Percentiles rank a stretch among this genome's conserved stretches.
Evolutionary conservation across 2,329 filamentous ascomycete genomes (phyloP).

Genomic region (Blumeriella jaapii): DNA sequence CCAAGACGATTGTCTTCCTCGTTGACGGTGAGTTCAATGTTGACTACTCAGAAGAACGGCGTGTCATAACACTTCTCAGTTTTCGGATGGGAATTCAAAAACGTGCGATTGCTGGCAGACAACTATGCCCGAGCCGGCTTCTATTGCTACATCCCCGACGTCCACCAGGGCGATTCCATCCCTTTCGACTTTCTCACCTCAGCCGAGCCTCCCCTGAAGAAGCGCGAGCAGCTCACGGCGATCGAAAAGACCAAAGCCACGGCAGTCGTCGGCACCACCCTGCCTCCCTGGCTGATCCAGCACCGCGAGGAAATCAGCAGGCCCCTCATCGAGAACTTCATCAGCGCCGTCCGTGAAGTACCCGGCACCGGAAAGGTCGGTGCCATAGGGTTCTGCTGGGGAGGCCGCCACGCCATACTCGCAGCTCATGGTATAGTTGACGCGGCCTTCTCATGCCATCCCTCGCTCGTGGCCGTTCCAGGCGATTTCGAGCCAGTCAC

Average conservation of each 20-base stretch:
- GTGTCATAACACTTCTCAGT: conserved; percentile 21
- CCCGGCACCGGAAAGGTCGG: conserved; percentile 35
- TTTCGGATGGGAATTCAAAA: conserved; percentile 37
- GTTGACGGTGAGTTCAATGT: conserved; percentile 30
- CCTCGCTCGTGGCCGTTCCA: conserved; percentile 31
- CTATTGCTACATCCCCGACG: conserved; percentile 36
- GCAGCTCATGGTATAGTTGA: conserved; percentile 31
- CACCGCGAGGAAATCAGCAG: conserved; percentile 32
- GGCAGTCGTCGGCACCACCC: conserved; percentile 30
- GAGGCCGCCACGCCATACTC: conserved; percentile 40
- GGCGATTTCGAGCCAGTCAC: conserved; percentile 31
- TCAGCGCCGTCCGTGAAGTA: conserved; percentile 29
- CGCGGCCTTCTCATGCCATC: conserved; percentile 32
- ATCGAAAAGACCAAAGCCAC: conserved; percentile 32
- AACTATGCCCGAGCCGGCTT: conserved; percentile 34
- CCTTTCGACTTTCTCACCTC: conserved; percentile 30
- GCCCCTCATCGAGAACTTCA: conserved; percentile 34
- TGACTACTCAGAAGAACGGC: no score
- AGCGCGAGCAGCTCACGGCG: conserved; percentile 28
- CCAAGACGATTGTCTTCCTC: conserved; percentile 36
- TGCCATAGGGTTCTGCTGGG: conserved; percentile 48
- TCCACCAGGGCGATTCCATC: conserved; percentile 32
- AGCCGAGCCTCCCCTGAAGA: conserved; percentile 31
- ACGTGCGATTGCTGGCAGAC: conserved; percentile 36
- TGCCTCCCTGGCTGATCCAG: conserved; percentile 33